Conservation (phyloP, 1,284 basidiomycete species). For the Inonotus obliquus region DNA sequence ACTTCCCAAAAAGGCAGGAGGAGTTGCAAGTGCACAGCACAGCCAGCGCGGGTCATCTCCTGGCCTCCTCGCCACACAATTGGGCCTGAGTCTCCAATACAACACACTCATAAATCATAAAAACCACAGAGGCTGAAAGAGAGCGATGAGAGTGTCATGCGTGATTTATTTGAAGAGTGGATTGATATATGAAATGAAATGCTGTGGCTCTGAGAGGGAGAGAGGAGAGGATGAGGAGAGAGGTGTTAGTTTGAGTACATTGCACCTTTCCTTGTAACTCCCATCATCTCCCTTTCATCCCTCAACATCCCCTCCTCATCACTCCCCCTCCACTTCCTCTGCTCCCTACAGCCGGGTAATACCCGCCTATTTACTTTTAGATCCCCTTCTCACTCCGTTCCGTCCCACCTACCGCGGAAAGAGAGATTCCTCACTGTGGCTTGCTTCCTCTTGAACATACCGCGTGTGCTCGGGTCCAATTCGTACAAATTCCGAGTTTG, state of each 20-base stretch:
- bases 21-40: background rate
- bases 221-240: background rate
- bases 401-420: background rate
- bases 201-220: background rate
- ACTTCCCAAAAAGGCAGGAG: background rate
- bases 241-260: background rate
- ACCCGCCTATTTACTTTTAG: background rate
- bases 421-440: background rate
- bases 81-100: background rate
- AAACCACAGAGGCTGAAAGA: background rate
- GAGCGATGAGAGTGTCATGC: background rate
- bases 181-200: background rate
- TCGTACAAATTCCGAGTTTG: background rate
- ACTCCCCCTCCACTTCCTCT: background rate
- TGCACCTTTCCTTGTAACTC: conserved; percentile 1
- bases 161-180: background rate
- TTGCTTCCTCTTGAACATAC: background rate
- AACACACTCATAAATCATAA: background rate
- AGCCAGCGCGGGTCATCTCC: background rate
- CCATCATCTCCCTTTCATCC: background rate
- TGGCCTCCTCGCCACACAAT: background rate
- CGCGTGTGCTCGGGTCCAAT: background rate
- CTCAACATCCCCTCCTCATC: background rate
- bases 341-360: background rate
- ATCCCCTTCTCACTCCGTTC: background rate